Evolutionary conservation across 1,284 basidiomycete genomes (phyloP), one percentile per base, ranked within the genome.

Genomic region (Wallemia hederae): DNA sequence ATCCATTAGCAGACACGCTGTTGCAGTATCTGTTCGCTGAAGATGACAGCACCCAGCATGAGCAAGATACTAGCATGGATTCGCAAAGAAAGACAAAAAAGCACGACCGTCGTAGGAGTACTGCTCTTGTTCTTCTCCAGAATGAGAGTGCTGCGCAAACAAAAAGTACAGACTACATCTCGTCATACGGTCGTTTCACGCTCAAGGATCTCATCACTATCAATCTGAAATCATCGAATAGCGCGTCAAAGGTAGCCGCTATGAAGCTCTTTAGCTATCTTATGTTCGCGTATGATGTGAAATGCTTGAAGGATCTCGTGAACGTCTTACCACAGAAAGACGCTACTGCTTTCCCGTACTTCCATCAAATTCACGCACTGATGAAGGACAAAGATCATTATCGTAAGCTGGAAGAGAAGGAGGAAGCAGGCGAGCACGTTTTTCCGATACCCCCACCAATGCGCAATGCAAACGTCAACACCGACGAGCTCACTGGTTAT

Each of bases 181-280:
- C 82, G 1, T 81, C 85, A 0, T 78, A 83, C 70, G 85, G 82
- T 15, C 79, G 88, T 19, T 94, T 89, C 72, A 91, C 85, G 1
- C 74, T 94, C 24, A 89, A 87, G 67, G 89, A 94, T 66, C 76
- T 94, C 26, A 72, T 94, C 2, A 67, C 86, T 58, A 78, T 85
- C 59, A 89, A 87, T 66, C 71, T 92, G 25, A 75, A 77, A 15
- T 87, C 85, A 1, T 71, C 72, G 55, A 78, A 77, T 9, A 76
- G 79, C 61, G 70, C 79, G 0, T 78, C 85, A 0, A 75, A 76
- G 0, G 80, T 82, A 0, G 79, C 86, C 7, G 83, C 86, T 1
- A 71, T 92, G 39, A 83, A 86, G 64, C 75, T 94, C 9, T 71
- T 91, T 24, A 79, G 82, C 64, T 81, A 83, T 0, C 74, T 92